phyloP scores from a whole-genome alignment of 106 monocot species.

The Xerophyta viscosa region DNA sequence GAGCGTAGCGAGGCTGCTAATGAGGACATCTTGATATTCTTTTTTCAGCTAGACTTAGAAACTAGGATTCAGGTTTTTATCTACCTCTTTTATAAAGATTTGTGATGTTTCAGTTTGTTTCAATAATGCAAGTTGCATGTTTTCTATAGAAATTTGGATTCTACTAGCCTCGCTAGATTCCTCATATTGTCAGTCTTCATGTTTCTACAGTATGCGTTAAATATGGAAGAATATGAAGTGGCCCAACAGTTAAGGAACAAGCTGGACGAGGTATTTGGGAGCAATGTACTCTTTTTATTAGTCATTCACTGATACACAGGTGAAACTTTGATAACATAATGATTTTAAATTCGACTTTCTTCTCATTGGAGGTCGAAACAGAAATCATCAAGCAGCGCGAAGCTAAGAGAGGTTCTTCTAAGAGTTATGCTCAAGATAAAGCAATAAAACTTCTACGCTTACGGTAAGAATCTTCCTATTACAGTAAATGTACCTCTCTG shows the following conservation, averaged over 20 bases:
- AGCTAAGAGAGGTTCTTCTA: slow-evolving; percentile 65
- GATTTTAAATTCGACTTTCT: background rate
- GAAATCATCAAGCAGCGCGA: slow-evolving; percentile 70
- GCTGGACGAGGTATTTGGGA: slow-evolving; percentile 51
- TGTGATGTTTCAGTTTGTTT: background rate
- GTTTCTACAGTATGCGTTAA: slow-evolving; percentile 59
- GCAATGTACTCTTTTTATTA: background rate
- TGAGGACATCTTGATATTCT: slow-evolving; percentile 84
- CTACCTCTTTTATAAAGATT: background rate
- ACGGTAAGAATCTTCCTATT: slow-evolving; percentile 32
- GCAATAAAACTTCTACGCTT: slow-evolving; percentile 54
- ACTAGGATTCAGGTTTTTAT: slow-evolving; percentile 68
- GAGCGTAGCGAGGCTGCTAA: slow-evolving; percentile 85
- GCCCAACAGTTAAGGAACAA: slow-evolving; percentile 79
- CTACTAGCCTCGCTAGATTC: background rate
- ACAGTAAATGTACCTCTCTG: no score
- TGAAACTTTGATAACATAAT: background rate
- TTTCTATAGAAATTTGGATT: background rate
- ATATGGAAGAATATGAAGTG: slow-evolving; percentile 82
- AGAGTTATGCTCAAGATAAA: slow-evolving; percentile 92
- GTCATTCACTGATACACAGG: no score
- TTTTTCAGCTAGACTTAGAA: slow-evolving; percentile 80
- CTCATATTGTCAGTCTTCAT: background rate
- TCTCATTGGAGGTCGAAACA: slow-evolving; percentile 55
- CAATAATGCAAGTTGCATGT: background rate